Base-by-base conservation (phyloP, 1,139 yeast species). In the Candida dubliniensis region DNA sequence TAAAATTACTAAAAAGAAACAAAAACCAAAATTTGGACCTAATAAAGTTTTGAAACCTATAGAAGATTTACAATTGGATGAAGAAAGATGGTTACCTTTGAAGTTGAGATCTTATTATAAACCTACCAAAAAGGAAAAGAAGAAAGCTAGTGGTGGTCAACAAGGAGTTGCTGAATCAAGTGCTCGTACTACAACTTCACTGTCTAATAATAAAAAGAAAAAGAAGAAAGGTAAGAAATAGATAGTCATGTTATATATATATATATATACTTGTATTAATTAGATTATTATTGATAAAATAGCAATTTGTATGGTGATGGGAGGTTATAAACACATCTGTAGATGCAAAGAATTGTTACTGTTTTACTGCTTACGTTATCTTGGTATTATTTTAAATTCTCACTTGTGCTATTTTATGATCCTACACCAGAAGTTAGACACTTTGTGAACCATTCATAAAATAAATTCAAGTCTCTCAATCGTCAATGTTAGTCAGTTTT, bases 71-170 rank as follows among this genome's bases (percentile, higher is more conserved):
- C 52, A 44, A 13, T 56, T 72, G 42, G 78, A 74, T 49, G 58
- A 58, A 30, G 97, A 91, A 63, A 82, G 97, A 67, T 91, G 98
- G 98, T 67, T 90, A 43, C 96, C 97, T 27, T 59, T 87, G 76
- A 84, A 82, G 58, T 93, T 90, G 60, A 79, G 98, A 63, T 79
- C 90, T 6, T 82, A 84, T 54, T 90, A 87, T 68, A 87, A 81
- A 63, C 89, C 95, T 14, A 84, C 86, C 57, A 83, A 81, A 60
- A 77, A 79, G 48, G 76, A 74, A 47, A 82, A 77, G 64, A 74
- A 70, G 52, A 77, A 71, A 55, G 78, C 87, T 0, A 57, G 95
- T 0, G 90, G 87, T 56, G 95, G 95, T 47, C 75, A 67, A 46
- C 77, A 72, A 58, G 95, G 95, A 41, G 74, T 77, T 0, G 73